Conservation (phyloP, 305 asterid genomes). For the Rubia occidens region DNA sequence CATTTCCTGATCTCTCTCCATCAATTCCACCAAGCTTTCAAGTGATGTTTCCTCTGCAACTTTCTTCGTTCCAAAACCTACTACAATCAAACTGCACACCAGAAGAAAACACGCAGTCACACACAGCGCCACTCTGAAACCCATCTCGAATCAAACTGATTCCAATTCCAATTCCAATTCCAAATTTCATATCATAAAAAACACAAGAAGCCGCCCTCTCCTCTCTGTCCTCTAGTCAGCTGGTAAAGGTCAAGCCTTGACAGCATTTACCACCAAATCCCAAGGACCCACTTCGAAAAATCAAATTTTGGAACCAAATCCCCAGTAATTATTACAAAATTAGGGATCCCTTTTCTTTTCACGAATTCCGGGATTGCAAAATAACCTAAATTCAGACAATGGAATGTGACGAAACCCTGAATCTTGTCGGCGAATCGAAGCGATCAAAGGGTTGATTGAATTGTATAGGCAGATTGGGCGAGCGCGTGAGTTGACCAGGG, state of each 20-base stretch:
- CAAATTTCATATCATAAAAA: slow-evolving; percentile 25
- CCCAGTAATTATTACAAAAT: background rate
- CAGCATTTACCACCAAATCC: slow-evolving; percentile 19
- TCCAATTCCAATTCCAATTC: slow-evolving; percentile 18
- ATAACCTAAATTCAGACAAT: slow-evolving; percentile 13
- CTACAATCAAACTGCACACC: slow-evolving; percentile 31
- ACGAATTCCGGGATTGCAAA: slow-evolving; percentile 14
- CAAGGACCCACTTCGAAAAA: slow-evolving; percentile 21
- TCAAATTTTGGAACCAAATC: slow-evolving; percentile 19
- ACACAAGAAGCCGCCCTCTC: slow-evolving; percentile 25
- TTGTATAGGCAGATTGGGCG: slow-evolving; percentile 17
- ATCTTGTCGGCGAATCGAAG: background rate
- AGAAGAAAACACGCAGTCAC: slow-evolving; percentile 34
- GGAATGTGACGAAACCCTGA: background rate
- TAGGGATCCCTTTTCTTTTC: background rate
- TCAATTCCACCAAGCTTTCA: slow-evolving; percentile 33
- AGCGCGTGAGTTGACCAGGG: slow-evolving; percentile 31
- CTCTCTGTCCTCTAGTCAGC: slow-evolving; percentile 20
- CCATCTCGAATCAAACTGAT: slow-evolving; percentile 39
- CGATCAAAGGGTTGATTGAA: background rate
- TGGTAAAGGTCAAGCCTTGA: slow-evolving; percentile 13
- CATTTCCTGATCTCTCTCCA: slow-evolving; percentile 45
- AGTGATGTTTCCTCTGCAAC: slow-evolving; percentile 35
- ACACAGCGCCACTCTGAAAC: slow-evolving; percentile 27
- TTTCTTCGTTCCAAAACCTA: slow-evolving; percentile 32